A percentile compares a stretch with the other conserved stretches of the same genome.
Evolutionary conservation across 2,329 filamentous ascomycete species (phyloP).

Genomic region (Hypoxylon rubiginosum): DNA sequence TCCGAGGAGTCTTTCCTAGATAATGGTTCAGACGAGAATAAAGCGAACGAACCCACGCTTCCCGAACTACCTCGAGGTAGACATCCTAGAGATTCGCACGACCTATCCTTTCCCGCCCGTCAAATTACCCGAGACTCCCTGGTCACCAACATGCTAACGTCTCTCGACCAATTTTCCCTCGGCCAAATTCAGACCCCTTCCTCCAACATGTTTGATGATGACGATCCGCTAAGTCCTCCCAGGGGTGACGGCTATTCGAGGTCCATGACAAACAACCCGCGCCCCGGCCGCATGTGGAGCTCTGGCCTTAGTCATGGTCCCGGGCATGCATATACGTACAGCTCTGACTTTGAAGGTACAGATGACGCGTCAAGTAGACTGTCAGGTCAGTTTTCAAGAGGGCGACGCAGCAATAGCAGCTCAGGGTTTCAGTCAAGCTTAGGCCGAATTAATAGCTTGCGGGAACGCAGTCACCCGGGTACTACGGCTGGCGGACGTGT

Average conservation of each 20-base stretch:
- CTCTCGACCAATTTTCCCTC: constrained; percentile 85
- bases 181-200: constrained; percentile 57
- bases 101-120: constrained; percentile 82
- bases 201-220: constrained; percentile 55
- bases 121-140: constrained; percentile 89
- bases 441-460: constrained; percentile 73
- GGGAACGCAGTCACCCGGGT: constrained; percentile 60
- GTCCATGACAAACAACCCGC: constrained; percentile 49
- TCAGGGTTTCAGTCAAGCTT: constrained; percentile 75
- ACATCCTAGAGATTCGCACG: constrained; percentile 77
- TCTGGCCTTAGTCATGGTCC: constrained; percentile 45
- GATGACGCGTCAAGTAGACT: constrained; percentile 66
- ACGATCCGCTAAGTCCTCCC: constrained; percentile 49
- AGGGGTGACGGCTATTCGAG: constrained; percentile 47
- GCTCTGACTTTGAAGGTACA: constrained; percentile 70
- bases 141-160: constrained; percentile 95
- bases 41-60: constrained; percentile 50
- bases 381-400: constrained; percentile 67
- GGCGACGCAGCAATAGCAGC: constrained; percentile 83
- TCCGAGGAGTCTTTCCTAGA: constrained; percentile 52
- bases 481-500: constrained; percentile 56
- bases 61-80: constrained; percentile 50
- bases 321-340: constrained; percentile 68
- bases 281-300: constrained; percentile 44
- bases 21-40: constrained; percentile 48